Conservation (phyloP, 129 eudicot species). For the Arctium lappa region DNA sequence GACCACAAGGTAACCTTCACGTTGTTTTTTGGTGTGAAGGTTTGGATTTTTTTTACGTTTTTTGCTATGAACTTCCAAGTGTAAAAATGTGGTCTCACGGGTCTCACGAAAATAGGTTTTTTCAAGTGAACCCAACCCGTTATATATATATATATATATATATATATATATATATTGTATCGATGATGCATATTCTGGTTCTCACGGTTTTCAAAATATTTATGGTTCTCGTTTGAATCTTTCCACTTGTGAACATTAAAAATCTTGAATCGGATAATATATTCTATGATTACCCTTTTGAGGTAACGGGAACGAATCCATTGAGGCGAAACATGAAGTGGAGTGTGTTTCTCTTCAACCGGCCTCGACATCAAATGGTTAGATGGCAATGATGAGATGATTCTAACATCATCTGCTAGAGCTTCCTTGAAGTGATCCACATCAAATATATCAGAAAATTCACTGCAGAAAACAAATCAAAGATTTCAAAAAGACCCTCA, state of each 20-base stretch:
- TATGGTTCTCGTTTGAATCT: not conserved
- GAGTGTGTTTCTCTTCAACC: constrained; percentile 82
- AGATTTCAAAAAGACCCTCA: not conserved
- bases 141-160: too few relatives aligned
- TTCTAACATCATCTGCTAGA: constrained; percentile 70
- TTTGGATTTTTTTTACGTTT: too few relatives aligned
- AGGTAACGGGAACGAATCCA: constrained; percentile 84
- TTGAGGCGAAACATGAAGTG: constrained; percentile 78
- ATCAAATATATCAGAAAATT: constrained; percentile 95
- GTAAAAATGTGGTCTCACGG: too few relatives aligned
- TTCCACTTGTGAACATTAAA: not conserved
- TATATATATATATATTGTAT: too few relatives aligned
- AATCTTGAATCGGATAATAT: not conserved
- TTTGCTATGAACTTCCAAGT: too few relatives aligned
- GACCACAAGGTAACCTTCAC: too few relatives aligned
- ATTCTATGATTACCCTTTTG: constrained; percentile 42
- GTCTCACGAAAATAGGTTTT: too few relatives aligned
- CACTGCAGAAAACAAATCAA: constrained; percentile 51
- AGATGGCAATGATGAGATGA: constrained; percentile 89
- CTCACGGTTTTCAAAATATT: not conserved
- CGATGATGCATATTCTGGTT: too few relatives aligned
- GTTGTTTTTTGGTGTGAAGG: too few relatives aligned
- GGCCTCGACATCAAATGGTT: constrained; percentile 92
- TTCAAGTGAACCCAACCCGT: too few relatives aligned
- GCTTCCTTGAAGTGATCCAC: constrained; percentile 88